Evolutionary conservation across 2,329 filamentous ascomycete genomes (phyloP), one percentile per base, ranked within the genome.

Genomic region (Graphiopsis chlorocephala): DNA sequence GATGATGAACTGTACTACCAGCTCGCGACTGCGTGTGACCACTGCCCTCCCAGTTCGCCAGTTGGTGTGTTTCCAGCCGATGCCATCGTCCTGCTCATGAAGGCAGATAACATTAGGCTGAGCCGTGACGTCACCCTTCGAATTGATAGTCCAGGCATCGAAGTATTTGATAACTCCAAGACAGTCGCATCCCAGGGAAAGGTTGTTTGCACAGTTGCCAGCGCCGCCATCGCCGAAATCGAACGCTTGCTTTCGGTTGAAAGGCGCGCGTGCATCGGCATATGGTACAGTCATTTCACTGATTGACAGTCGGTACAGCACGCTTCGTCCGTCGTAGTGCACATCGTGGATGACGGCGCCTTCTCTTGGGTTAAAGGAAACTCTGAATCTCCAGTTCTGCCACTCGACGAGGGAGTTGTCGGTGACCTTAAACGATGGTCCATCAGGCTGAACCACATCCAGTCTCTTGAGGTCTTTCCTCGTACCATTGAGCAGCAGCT

Each of bases 21-120:
- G 80, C 68, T 89, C 84, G 0, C 88, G 83, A 65, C 83, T 80
- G 8, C 88, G 81, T 0, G 85, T 85, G 0, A 90, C 85, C 1
- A 87, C 85, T 0, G 86, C 86, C 1, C 85, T 81, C 29, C 82
- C 80, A 0, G 86, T 90, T 2, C 88, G 81, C 79, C 84, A 89
- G 77, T 90, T 90, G 5, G 87, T 89, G 76, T 90, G 88, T 72
- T 90, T 90, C 87, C 87, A 90, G 10, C 83, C 82, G 47, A 90
- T 88, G 3, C 88, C 88, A 61, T 86, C 84, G 69, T 91, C 88
- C 71, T 89, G 85, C 73, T 91, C 88, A 70, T 90, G 88, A 4
- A 90, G 76, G 70, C 88, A 91, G 64, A 90, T 79, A 4, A 88
- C 87, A 67, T 90, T 90, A 12, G 81, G 81, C 29, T 81, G 81